A percentile compares a stretch with the other conserved stretches of the same genome.
phyloP scores from a whole-genome alignment of 352 stramenopile species.

The Pythium rishiriense region DNA sequence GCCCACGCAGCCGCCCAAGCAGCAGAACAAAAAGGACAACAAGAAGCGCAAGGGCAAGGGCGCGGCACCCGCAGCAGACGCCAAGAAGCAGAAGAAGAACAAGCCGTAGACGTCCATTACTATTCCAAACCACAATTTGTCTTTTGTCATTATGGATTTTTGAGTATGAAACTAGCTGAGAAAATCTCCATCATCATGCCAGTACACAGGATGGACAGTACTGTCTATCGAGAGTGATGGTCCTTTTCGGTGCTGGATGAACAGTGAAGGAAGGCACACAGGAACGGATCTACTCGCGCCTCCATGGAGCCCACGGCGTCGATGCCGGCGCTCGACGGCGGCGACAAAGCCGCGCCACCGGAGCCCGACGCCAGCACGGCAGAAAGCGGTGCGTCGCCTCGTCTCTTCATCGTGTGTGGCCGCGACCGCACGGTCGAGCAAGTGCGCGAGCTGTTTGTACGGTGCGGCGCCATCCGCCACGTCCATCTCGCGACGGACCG shows the following conservation, averaged over 20 bases:
- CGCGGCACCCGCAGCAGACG: neutral
- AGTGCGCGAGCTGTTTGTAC: slow-evolving; percentile 56
- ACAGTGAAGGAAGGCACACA: no score
- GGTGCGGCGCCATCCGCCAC: slow-evolving; percentile 61
- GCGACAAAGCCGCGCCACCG: neutral
- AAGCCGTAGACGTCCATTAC: neutral
- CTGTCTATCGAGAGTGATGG: no score
- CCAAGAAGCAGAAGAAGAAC: slow-evolving; percentile 29
- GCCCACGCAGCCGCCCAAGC: slow-evolving; percentile 3
- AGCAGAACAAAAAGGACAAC: slow-evolving; percentile 12
- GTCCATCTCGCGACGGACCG: slow-evolving; percentile 73
- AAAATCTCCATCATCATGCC: no score
- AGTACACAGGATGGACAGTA: no score
- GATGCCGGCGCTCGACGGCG: neutral
- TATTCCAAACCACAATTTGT: no score
- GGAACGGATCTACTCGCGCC: no score
- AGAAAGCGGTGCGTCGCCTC: slow-evolving; percentile 21
- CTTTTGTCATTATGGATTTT: neutral
- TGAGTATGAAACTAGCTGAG: no score
- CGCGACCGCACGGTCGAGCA: slow-evolving; percentile 65
- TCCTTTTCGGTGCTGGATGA: no score
- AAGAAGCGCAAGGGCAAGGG: slow-evolving; percentile 26
- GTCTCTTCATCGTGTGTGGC: slow-evolving; percentile 75
- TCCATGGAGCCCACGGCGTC: neutral
- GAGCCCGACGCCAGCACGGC: neutral